These are phyloP conservation scores for Candida argentea DNA, from an alignment of 805 yeast species.

Conservation along the genomic window DNA sequence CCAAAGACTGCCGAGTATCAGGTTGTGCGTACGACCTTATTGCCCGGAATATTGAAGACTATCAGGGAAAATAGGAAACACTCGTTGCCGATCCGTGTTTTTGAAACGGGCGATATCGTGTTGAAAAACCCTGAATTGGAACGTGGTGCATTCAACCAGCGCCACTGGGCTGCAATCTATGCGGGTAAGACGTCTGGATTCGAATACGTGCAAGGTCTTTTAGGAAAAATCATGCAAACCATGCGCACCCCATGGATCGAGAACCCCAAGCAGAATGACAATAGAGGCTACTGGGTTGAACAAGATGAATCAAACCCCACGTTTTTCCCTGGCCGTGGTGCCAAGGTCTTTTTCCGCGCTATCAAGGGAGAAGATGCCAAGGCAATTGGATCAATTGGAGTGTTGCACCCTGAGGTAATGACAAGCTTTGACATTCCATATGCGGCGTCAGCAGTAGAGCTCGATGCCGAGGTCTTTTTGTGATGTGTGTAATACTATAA, in stretches of 20 bases:
- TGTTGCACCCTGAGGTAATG: conserved; percentile 90
- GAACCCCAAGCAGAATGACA: conserved; percentile 36
- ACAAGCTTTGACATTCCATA: conserved; percentile 80
- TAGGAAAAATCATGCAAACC: conserved; percentile 94
- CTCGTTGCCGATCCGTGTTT: conserved; percentile 86
- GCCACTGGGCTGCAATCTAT: conserved; percentile 89
- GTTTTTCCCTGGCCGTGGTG: conserved; percentile 97
- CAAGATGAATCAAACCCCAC: conserved; percentile 57
- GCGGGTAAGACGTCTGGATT: conserved; percentile 95
- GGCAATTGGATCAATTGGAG: conserved; percentile 81
- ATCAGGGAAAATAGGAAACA: conserved; percentile 94
- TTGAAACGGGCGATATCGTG: conserved; percentile 92
- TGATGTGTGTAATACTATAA: conserved; percentile 23
- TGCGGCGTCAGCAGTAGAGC: conserved; percentile 86
- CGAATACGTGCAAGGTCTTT: conserved; percentile 86
- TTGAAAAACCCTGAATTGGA: conserved; percentile 71
- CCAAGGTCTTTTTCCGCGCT: conserved; percentile 67
- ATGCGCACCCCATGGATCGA: conserved; percentile 80
- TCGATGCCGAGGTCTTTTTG: conserved; percentile 81
- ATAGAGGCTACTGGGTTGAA: conserved; percentile 82
- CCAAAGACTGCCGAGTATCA: conserved; percentile 96
- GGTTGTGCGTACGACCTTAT: conserved; percentile 89
- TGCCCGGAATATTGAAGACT: conserved; percentile 93
- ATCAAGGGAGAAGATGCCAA: conserved; percentile 46
- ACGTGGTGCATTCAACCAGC: conserved; percentile 84